Base-by-base conservation (phyloP, 768 basidiomycete species). In the Serendipita sp. region DNA sequence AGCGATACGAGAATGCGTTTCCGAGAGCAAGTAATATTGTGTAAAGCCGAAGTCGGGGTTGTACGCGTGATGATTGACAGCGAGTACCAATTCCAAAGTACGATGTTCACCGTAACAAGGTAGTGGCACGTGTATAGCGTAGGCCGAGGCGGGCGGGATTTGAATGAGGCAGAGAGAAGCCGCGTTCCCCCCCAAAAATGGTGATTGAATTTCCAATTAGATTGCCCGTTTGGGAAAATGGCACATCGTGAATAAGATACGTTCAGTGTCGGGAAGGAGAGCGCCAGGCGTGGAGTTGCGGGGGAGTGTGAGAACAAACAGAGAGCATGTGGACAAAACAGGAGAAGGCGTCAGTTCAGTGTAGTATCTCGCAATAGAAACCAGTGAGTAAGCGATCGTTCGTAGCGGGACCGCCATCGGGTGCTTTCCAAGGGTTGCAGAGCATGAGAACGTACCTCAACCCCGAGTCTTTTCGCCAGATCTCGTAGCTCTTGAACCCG, bases 401-500 rank as follows among this genome's bases (percentile, higher is more conserved):
- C 24, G 48, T 18, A 51, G 41, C 41, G 48, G 48, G 7, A n/a
- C 8, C n/a, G n/a, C 30, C 7, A 41, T 13, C 41, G 41, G 48
- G 48, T 8, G 18, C 48, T 18, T 18, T 8, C n/a, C 48, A 32
- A 51, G 30, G 48, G 7, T n/a, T 18, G 30, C n/a, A n/a, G 8
- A 51, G n/a, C 8, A 51, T 51, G 48, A 30, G 16, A 7, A 73
- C 78, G 56, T 67, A 90, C 90, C 73, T 82, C 76, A 34, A 96
- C 78, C 3, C 73, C 79, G 1, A 96, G 76, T 54, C 86, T 79
- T 45, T 73, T 73, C 1, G 87, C 86, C 7, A 92, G 76, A 10
- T 68, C 64, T 45, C 77, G 79, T 67, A 98, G 76, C 0, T 71
- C 76, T 13, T 81, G 77, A 0, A 97, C 84, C 8, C 96, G 81